phyloP scores from a whole-genome alignment of 768 basidiomycete genomes.

The Lactarius pseudohatsudake region DNA sequence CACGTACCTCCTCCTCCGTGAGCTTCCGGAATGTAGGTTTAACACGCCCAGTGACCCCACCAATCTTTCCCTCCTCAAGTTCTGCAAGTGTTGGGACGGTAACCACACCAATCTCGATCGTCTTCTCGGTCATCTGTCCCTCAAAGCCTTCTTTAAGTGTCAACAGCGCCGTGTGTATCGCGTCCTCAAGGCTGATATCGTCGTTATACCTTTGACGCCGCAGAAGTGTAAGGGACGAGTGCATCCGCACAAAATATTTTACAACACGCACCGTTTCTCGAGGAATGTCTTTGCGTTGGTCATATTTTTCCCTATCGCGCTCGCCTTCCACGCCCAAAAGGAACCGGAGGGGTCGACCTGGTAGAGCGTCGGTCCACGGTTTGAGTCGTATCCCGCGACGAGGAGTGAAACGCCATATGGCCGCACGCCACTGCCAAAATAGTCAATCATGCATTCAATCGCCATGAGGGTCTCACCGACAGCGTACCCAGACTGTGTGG shows the following conservation, averaged over 20 bases:
- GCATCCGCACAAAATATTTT: slow-evolving; percentile 14
- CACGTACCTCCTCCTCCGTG: slow-evolving; percentile 93
- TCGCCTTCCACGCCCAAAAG: slow-evolving; percentile 99
- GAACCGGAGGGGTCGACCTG: slow-evolving; percentile 99
- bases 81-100: slow-evolving; percentile 78
- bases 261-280: slow-evolving; percentile 80
- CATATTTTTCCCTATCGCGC: slow-evolving; percentile 99
- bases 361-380: slow-evolving; percentile 94
- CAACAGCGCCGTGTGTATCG: slow-evolving; percentile 96
- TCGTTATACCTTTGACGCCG: slow-evolving; percentile 83
- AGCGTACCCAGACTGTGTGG: slow-evolving; percentile 94
- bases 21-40: slow-evolving; percentile 94
- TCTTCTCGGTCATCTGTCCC: slow-evolving; percentile 99
- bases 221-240: not conserved
- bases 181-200: slow-evolving; percentile 97
- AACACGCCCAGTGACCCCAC: slow-evolving; percentile 64
- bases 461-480: not conserved
- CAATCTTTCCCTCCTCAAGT: slow-evolving; percentile 68
- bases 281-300: slow-evolving; percentile 99
- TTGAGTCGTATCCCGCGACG: slow-evolving; percentile 94
- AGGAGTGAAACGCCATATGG: slow-evolving; percentile 98
- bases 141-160: slow-evolving; percentile 99
- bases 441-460: not conserved
- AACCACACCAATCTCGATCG: slow-evolving; percentile 97
- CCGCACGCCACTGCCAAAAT: slow-evolving; percentile 77